Evolutionary conservation across 2,329 filamentous ascomycete species (phyloP).

Genomic region (Fusarium lateritium): DNA sequence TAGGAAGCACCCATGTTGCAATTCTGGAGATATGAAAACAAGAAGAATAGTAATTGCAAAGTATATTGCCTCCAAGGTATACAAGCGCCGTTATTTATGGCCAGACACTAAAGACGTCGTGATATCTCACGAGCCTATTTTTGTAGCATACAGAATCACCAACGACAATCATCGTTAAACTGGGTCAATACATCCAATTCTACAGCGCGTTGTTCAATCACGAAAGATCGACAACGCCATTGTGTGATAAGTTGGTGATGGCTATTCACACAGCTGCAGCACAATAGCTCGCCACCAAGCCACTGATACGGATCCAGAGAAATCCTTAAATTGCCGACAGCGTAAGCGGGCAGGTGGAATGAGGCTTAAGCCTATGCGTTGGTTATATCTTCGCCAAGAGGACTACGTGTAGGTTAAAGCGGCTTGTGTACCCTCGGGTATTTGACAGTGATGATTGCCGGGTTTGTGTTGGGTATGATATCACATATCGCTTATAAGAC

Average conservation of each 20-base stretch:
- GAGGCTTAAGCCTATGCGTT: slow-evolving; percentile 1
- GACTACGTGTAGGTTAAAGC: background rate
- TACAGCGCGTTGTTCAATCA: slow-evolving; percentile 16
- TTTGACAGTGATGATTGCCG: background rate
- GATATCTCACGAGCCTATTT: background rate
- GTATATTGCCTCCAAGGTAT: background rate
- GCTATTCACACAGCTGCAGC: slow-evolving; percentile 5
- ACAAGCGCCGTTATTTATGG: slow-evolving; percentile 22
- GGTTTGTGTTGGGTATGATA: background rate
- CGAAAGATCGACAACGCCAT: slow-evolving; percentile 13
- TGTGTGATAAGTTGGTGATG: slow-evolving; percentile 26
- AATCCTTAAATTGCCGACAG: background rate
- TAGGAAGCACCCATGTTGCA: slow-evolving; percentile 4
- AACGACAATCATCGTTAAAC: background rate
- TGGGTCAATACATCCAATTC: slow-evolving; percentile 18
- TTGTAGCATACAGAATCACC: background rate
- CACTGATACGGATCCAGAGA: slow-evolving; percentile 11
- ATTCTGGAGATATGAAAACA: background rate
- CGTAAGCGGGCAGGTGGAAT: background rate
- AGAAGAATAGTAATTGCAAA: background rate
- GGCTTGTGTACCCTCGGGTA: slow-evolving; percentile 23
- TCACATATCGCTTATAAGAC: background rate
- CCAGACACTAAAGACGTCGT: background rate
- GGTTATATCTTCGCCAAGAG: background rate
- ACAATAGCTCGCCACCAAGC: slow-evolving; percentile 27